Base-by-base conservation (phyloP, 1,284 basidiomycete species). In the Rhodotorula sp. region DNA sequence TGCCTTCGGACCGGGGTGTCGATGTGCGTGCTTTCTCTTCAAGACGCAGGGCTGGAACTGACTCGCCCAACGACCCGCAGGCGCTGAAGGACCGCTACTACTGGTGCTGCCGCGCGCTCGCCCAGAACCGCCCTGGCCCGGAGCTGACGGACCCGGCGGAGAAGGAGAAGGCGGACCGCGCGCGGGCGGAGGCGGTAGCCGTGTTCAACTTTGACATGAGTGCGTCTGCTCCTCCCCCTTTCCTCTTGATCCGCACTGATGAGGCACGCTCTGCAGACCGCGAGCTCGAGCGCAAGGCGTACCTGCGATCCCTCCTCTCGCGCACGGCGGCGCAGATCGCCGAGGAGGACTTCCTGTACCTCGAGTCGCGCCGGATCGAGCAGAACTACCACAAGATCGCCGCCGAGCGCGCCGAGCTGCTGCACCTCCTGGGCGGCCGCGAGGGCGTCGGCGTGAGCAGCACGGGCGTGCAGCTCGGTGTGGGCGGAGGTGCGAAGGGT, bases 21-120 rank as follows among this genome's bases (percentile, higher is more conserved):
- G 76, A 76, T 54, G 75, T 75, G 32, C 29, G 68, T 64, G 2
- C 17, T 3, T 29, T 0, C 32, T 34, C 17, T 21, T 8, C 21
- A 7, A 17, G 4, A 17, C 29, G 4, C 13, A 32, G 29, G 15
- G 17, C 12, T 3, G 34, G 62, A 13, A 32, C 58, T 64, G 44
- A 69, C 63, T 53, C 29, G 10, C 12, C 22, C 22, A 17, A 1
- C 12, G 21, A n/a, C 8, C 3, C 67, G 7, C 80, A 97, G 91
- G 95, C 97, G 73, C 83, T 99, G 78, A 98, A 99, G 84, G 91
- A 94, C 73, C 85, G 97, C 48, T 99, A 99, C 80, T 98, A 91
- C 80, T 89, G 91, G 64, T 90, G 97, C 34, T 97, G 94, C 80
- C 88, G 96, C 46, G 90, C 91, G 69, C 86, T 99, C 34, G 86